Percentiles rank a stretch among this genome's conserved stretches.
Evolutionary conservation across 1,139 yeast genomes (phyloP).

Genomic region (Debaryomyces coudertii): DNA sequence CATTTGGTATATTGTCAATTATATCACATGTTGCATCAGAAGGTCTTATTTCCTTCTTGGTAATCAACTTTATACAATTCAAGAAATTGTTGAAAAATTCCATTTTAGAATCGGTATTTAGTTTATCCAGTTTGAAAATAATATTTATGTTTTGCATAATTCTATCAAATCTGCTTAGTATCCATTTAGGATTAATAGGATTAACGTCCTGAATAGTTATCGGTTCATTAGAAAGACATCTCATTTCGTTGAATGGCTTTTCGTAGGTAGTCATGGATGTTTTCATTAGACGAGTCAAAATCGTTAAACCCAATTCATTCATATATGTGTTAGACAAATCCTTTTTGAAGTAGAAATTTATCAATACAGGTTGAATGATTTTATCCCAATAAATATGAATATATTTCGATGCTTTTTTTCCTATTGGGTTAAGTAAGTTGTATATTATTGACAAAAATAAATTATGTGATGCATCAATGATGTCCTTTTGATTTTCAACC

Average conservation of each 20-base stretch:
- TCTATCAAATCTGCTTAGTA: constrained; percentile 33
- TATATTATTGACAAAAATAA: constrained; percentile 38
- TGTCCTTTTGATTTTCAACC: constrained; percentile 26
- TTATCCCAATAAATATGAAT: constrained; percentile 44
- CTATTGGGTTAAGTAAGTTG: constrained; percentile 30
- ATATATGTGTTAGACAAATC: constrained; percentile 24
- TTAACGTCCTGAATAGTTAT: constrained; percentile 33
- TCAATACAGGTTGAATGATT: constrained; percentile 36
- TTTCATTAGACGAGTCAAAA: constrained; percentile 29
- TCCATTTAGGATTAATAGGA: constrained; percentile 40
- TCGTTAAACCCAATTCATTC: constrained; percentile 31
- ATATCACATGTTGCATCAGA: constrained; percentile 36
- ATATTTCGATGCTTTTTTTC: constrained; percentile 27
- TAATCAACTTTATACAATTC: constrained; percentile 27
- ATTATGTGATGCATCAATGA: constrained; percentile 34
- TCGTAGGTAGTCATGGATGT: constrained; percentile 24
- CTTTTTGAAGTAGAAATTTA: constrained; percentile 37
- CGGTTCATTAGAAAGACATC: constrained; percentile 40
- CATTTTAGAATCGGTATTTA: constrained; percentile 31
- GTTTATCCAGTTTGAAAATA: constrained; percentile 27
- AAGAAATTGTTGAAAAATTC: constrained; percentile 30
- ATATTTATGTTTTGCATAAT: constrained; percentile 31
- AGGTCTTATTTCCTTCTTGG: constrained; percentile 32
- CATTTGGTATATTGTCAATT: constrained; percentile 33
- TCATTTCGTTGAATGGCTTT: constrained; percentile 27